Evolutionary conservation across 2,329 filamentous ascomycete species (phyloP).

Genomic region (Fusarium neocosmosporiellum): DNA sequence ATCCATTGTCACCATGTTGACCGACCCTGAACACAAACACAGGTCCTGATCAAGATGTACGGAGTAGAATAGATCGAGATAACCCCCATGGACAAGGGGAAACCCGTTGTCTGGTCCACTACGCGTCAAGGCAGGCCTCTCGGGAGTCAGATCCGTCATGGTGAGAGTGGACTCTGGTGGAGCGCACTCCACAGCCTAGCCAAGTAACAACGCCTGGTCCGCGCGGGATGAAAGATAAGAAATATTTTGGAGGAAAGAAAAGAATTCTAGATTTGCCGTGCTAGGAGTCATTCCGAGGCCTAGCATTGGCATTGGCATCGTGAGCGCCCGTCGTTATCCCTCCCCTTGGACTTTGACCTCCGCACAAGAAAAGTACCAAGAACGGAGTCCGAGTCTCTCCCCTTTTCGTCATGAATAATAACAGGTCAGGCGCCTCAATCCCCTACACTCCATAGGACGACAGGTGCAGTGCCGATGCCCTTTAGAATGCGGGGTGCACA

Average conservation of each 20-base stretch:
- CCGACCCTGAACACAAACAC: background rate
- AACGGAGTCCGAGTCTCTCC: background rate
- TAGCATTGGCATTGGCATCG: background rate
- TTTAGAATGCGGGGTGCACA: background rate
- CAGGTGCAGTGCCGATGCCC: background rate
- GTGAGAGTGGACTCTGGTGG: conserved; percentile 1
- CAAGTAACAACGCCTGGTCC: background rate
- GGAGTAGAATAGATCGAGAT: background rate
- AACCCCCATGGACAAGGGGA: background rate
- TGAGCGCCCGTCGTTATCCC: background rate
- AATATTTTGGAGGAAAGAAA: background rate
- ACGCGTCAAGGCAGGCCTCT: background rate
- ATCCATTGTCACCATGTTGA: background rate
- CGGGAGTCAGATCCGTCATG: conserved; percentile 5
- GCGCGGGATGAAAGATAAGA: background rate
- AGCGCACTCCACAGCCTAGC: background rate
- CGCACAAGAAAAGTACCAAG: background rate
- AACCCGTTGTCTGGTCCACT: background rate
- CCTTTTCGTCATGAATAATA: background rate
- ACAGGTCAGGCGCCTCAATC: background rate
- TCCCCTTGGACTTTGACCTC: background rate
- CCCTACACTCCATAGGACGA: background rate
- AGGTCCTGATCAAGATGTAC: too few relatives aligned
- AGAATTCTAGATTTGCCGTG: background rate
- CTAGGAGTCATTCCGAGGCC: background rate